Base-by-base conservation (phyloP, 192 early-diverging fungal genomes). In the Umbelopsis ramanniana region DNA sequence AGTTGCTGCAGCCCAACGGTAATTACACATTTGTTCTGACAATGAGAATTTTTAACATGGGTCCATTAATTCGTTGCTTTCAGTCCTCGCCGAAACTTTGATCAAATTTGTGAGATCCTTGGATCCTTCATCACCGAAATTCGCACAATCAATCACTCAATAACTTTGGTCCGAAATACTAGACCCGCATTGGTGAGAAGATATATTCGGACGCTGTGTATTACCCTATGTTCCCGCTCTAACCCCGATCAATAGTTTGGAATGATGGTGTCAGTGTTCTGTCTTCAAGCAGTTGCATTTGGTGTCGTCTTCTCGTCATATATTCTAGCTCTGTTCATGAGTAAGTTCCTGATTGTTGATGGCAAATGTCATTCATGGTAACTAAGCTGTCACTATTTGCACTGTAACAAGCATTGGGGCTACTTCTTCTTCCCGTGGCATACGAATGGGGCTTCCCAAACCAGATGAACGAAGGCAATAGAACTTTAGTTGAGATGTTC, bases 81-180 rank as follows among this genome's bases (percentile, higher is more conserved):
- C 35, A 63, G 57, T 37, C 57, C 57, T 37, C 57, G 57, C 14
- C 57, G 57, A 37, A 26, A 63, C 26, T 63, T 63, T 35, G 26
- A 29, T 37, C 57, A 63, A 37, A 63, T 63, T 37, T 63, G 57
- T 35, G 57, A 63, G 29, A 63, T 63, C 29, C 57, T 63, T 63
- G 57, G 12, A 4, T 35, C 57, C 1, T 63, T 63, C 7, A 29
- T 63, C 6, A 26, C 17, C 7, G 57, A 63, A 63, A 29, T 63
- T 35, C 26, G 12, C 4, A 35, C 57, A 14, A n/a, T 63, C 3
- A 35, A 63, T 12, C 29, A 63, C 11, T 63, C 57, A 3, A 0
- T 37, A 6, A n/a, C 57, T 11, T 6, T 37, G 26, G 15, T 63
- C 33, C 26, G 33, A 35, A 12, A 63, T 15, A 63, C 26, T 6